Conservation (phyloP, 2,329 filamentous ascomycete genomes). For the Dothideomycetes sp. region DNA sequence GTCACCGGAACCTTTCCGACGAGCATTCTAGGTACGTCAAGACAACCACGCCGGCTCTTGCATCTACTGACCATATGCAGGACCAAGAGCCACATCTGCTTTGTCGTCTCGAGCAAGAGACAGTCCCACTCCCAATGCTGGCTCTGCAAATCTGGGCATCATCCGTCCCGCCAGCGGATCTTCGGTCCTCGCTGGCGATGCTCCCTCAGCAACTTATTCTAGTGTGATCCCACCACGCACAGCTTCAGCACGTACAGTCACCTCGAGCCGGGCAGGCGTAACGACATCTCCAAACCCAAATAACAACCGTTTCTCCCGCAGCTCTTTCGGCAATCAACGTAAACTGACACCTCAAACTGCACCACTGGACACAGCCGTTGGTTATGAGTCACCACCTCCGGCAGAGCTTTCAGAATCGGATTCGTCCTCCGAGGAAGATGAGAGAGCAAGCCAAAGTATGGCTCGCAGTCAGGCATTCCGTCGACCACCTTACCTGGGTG, state of each 20-base stretch:
- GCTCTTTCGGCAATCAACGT: conserved; percentile 15
- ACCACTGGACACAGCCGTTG: conserved; percentile 11
- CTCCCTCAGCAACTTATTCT: conserved; percentile 1
- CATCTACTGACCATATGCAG: conserved; percentile 10
- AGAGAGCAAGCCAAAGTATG: conserved; percentile 24
- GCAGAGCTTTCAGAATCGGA: conserved; percentile 19
- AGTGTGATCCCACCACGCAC: conserved; percentile 28
- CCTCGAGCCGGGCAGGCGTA: conserved; percentile 21
- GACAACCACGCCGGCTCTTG: background rate
- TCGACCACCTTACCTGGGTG: conserved; percentile 25
- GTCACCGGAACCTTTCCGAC: conserved; percentile 12
- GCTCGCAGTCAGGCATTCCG: conserved; percentile 34
- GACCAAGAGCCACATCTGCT: conserved; percentile 38
- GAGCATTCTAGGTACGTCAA: conserved; percentile 2
- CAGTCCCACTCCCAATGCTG: conserved; percentile 41
- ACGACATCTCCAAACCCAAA: conserved; percentile 15
- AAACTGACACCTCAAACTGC: conserved; percentile 10
- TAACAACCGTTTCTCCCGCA: conserved; percentile 16
- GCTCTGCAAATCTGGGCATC: conserved; percentile 25
- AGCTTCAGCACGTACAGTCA: conserved; percentile 37
- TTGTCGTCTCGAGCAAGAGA: conserved; percentile 48
- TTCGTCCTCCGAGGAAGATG: conserved; percentile 22
- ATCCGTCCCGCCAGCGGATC: conserved; percentile 7
- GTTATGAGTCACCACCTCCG: conserved; percentile 17
- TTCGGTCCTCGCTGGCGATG: background rate